Percentiles rank a stretch among this genome's conserved stretches.
These are phyloP conservation scores for Coemansia sp. DNA, from an alignment of 192 early-diverging fungal species.

Conservation along the genomic window DNA sequence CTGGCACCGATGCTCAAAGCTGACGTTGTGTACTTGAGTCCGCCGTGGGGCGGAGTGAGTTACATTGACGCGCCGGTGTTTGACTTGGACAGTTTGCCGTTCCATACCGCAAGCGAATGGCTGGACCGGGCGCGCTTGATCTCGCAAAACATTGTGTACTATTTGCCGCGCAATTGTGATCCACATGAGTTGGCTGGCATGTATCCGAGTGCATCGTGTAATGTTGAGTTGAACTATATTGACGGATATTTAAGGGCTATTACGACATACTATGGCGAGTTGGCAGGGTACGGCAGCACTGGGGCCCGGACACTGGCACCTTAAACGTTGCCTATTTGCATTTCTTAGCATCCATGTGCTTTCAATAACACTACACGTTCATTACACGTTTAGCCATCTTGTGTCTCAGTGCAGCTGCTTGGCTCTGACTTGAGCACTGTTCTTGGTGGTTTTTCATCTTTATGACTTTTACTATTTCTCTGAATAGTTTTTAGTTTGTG, in stretches of 20 bases:
- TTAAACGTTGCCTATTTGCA: background rate
- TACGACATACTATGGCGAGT: conserved; percentile 76
- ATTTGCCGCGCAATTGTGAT: conserved; percentile 80
- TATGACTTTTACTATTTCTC: too few species aligned
- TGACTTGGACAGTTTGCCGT: conserved; percentile 46
- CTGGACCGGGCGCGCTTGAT: conserved; percentile 62
- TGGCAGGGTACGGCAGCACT: conserved; percentile 45
- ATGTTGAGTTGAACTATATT: conserved; percentile 77
- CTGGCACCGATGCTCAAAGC: conserved; percentile 71
- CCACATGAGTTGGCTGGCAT: conserved; percentile 62
- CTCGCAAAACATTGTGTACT: conserved; percentile 77
- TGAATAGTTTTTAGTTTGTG: too few species aligned
- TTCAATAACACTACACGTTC: too few species aligned
- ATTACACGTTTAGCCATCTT: too few species aligned
- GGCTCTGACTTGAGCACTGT: too few species aligned
- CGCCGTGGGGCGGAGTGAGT: conserved; percentile 91
- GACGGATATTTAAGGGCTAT: conserved; percentile 65
- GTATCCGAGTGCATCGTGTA: conserved; percentile 60
- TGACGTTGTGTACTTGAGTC: conserved; percentile 89
- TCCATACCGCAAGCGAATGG: conserved; percentile 54
- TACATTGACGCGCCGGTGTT: conserved; percentile 58
- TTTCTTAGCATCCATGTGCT: background rate
- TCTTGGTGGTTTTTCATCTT: too few species aligned
- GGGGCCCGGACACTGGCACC: conserved; percentile 7
- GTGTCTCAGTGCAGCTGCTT: too few species aligned